phyloP scores from a whole-genome alignment of 129 eudicot genomes.

The Arctium minus region DNA sequence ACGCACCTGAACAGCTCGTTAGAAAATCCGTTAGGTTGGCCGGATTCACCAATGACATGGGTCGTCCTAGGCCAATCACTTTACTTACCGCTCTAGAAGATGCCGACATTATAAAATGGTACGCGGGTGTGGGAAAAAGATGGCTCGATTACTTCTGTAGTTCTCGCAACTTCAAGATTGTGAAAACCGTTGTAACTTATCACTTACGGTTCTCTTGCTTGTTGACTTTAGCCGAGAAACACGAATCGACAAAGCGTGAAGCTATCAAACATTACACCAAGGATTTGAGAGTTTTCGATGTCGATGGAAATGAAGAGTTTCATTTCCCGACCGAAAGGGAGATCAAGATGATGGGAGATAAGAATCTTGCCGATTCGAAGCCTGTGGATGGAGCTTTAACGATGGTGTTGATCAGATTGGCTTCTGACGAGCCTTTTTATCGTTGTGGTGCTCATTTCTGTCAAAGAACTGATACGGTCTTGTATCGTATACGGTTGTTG shows the following conservation, averaged over 20 bases:
- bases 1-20: conserved; percentile 65
- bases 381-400: conserved; percentile 85
- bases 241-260: conserved; percentile 77
- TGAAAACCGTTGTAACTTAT: conserved; percentile 65
- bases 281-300: conserved; percentile 59
- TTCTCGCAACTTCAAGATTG: conserved; percentile 63
- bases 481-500: conserved; percentile 61
- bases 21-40: conserved; percentile 59
- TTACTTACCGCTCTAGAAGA: conserved; percentile 75
- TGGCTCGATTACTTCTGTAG: conserved; percentile 82
- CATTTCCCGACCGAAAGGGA: conserved; percentile 78
- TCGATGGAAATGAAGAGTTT: conserved; percentile 49
- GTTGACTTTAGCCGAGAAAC: conserved; percentile 85
- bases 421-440: conserved; percentile 50
- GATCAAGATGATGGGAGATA: conserved; percentile 78
- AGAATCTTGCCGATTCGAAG: conserved; percentile 56
- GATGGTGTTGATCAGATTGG: conserved; percentile 57
- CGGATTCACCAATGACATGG: conserved; percentile 87
- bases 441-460: conserved; percentile 82
- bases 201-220: conserved; percentile 88
- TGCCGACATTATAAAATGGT: conserved; percentile 78
- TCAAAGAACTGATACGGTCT: conserved; percentile 41
- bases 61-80: conserved; percentile 87
- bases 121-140: conserved; percentile 82
- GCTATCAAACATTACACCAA: conserved; percentile 81